These are phyloP conservation scores for Larix kaempferi DNA, from an alignment of 75 land plant genomes.

Conservation along the genomic window DNA sequence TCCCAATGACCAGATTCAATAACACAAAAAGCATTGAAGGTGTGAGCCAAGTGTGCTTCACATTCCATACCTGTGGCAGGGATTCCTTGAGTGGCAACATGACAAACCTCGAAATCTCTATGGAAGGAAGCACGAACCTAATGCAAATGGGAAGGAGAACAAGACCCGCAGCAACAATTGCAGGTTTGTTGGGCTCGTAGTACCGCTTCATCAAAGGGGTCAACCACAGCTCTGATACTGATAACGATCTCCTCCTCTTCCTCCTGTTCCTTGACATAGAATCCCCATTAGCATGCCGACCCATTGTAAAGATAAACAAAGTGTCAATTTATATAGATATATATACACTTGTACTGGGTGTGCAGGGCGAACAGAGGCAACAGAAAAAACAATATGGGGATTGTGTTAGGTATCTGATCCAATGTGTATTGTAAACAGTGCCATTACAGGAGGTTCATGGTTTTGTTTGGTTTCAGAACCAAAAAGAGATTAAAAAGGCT, in stretches of 20 bases:
- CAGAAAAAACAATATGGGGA: too few species aligned
- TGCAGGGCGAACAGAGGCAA: too few species aligned
- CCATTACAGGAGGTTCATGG: too few species aligned
- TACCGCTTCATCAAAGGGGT: background rate
- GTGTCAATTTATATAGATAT: too few species aligned
- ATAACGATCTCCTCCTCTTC: background rate
- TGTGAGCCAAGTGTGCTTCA: background rate
- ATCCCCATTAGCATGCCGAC: too few species aligned
- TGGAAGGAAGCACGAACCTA: slow-evolving; percentile 4
- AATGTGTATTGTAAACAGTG: too few species aligned
- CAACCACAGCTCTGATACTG: background rate
- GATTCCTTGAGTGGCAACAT: too few species aligned
- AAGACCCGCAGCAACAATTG: background rate
- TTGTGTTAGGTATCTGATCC: too few species aligned
- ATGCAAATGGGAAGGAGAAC: slow-evolving; percentile 9
- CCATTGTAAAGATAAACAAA: too few species aligned
- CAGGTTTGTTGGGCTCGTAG: slow-evolving; percentile 10
- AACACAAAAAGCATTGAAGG: background rate
- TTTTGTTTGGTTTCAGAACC: too few species aligned
- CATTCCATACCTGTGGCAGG: background rate
- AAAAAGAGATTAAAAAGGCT: too few species aligned
- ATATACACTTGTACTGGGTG: too few species aligned
- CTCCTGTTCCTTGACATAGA: background rate
- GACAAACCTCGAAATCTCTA: background rate
- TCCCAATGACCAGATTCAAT: slow-evolving; percentile 2